These are phyloP conservation scores for Brassica nigra DNA, from an alignment of 345 rosid species.

Conservation along the genomic window DNA sequence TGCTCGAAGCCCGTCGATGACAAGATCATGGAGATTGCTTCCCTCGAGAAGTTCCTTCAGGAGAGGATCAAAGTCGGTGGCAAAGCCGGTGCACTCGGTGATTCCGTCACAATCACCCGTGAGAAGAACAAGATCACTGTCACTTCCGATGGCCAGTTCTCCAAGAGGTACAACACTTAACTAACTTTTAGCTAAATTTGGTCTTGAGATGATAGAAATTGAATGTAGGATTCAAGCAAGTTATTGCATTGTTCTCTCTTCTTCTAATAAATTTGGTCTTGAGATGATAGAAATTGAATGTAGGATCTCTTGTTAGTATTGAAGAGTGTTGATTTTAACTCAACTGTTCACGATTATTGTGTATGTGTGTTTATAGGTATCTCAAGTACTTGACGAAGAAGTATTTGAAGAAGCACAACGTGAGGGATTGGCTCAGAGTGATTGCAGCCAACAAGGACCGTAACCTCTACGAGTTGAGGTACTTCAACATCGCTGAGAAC, in stretches of 20 bases:
- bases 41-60: neutral
- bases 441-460: neutral
- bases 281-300: no score
- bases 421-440: neutral
- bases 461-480: neutral
- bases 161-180: neutral
- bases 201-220: neutral
- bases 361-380: neutral
- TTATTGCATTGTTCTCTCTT: no score
- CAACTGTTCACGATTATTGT: no score
- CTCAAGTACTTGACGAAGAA: neutral
- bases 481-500: slow-evolving; percentile 1
- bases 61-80: slow-evolving; percentile 2
- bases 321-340: no score
- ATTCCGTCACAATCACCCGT: neutral
- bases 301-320: no score
- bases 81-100: neutral
- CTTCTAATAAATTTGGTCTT: no score
- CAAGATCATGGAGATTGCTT: slow-evolving; percentile 1
- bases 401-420: neutral
- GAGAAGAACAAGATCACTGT: neutral
- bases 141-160: neutral
- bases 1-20: neutral
- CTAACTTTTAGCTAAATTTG: neutral
- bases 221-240: no score